Base-by-base conservation (phyloP, 1,139 yeast species). In the Diutina mesorugosa region DNA sequence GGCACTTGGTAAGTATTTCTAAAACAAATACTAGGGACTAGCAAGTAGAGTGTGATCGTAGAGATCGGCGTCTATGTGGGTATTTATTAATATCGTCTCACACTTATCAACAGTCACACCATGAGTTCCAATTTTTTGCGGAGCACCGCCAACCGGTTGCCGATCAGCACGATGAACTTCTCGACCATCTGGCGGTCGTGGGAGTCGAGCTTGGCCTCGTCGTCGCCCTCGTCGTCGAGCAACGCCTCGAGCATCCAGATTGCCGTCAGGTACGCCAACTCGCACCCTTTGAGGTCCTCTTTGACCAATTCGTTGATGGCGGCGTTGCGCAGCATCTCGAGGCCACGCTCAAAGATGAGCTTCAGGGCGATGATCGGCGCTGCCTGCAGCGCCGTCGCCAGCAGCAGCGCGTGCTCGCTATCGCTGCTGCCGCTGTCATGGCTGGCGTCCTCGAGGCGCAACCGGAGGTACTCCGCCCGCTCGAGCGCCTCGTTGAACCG, bases 221-320 rank as follows among this genome's bases (percentile, higher is more conserved):
- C 69, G 10, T 64, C 55, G 12, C 59, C 53, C 32, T 80, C 84
- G 56, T 77, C 81, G 60, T 85, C 90, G 55, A 90, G 70, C 51
- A 91, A 72, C 1, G 96, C 90, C 66, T 90, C 95, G 64, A 93
- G 72, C 97, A 93, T 89, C 97, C 97, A 91, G 58, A 91, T 81
- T 0, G 97, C 87, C 0, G 97, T 88, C 8, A 95, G 89, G 67
- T 93, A 93, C 4, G 93, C 87, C 60, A 87, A 71, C 69, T 90
- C 96, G 70, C 97, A 91, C 8, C 87, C 90, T 55, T 79, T 77
- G 57, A 88, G 72, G 66, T 87, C 91, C 59, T 84, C 89, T 53
- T 87, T 86, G 32, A 82, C 83, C 62, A 90, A 75, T 69, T 93
- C 99, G 66, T 85, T 84, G 56, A 86, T 86, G 0, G 98, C 98